A percentile compares a stretch with the other conserved stretches of the same genome.
phyloP scores from a whole-genome alignment of 441 rosid species.

The Biscutella laevigata region DNA sequence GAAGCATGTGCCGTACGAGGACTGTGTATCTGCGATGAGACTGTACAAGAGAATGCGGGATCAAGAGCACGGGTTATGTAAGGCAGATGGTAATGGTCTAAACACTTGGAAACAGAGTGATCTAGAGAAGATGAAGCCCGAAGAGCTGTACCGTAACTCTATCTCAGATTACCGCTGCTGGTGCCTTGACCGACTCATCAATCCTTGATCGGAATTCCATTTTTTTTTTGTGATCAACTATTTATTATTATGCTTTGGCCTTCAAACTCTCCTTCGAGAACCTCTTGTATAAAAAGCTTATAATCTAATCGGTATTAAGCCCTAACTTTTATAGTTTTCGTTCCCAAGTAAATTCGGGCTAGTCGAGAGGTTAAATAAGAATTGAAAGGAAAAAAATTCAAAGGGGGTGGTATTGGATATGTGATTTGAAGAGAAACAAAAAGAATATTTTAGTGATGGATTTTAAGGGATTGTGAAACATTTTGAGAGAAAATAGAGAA shows the following conservation, averaged over 20 bases:
- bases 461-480: no score
- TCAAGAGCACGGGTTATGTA: slow-evolving; percentile 32
- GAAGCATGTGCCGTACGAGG: slow-evolving; percentile 54
- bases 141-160: slow-evolving; percentile 48
- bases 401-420: no score
- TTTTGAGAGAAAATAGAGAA: no score
- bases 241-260: slow-evolving; percentile 1
- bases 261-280: no score
- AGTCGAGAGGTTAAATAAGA: no score
- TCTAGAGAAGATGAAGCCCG: slow-evolving; percentile 51
- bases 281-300: no score
- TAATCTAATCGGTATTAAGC: no score
- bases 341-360: no score
- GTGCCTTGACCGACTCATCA: slow-evolving; percentile 40
- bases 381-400: no score
- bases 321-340: no score
- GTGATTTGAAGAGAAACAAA: no score
- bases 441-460: no score
- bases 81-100: slow-evolving; percentile 24
- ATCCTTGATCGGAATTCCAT: slow-evolving; percentile 4
- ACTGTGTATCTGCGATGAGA: slow-evolving; percentile 60
- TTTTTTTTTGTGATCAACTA: slow-evolving; percentile 1
- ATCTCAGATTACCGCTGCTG: slow-evolving; percentile 48
- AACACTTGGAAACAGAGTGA: slow-evolving; percentile 38
- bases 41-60: slow-evolving; percentile 58